These are phyloP conservation scores for Wickerhamiella sergipiensis DNA, from an alignment of 805 yeast species.

Conservation along the genomic window DNA sequence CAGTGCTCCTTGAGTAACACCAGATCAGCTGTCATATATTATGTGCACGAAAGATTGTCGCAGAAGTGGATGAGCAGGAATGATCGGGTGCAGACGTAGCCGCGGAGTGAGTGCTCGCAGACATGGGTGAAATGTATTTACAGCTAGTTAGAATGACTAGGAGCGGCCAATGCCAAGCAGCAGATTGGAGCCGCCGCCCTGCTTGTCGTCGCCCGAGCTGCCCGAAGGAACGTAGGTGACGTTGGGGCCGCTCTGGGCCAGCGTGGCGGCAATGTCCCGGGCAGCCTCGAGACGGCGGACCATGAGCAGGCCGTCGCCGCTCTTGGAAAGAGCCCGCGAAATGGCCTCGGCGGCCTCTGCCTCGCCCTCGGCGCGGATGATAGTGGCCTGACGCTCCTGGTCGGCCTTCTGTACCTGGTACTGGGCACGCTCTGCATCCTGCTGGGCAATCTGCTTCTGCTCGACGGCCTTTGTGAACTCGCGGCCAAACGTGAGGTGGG, in stretches of 20 bases:
- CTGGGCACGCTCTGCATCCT: slow-evolving; percentile 95
- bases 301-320: slow-evolving; percentile 89
- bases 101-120: no score
- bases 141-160: background rate
- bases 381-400: slow-evolving; percentile 89
- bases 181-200: slow-evolving; percentile 17
- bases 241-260: slow-evolving; percentile 61
- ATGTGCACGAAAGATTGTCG: no score
- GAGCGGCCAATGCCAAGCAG: slow-evolving; percentile 23
- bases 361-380: slow-evolving; percentile 97
- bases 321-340: slow-evolving; percentile 80
- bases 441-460: slow-evolving; percentile 98
- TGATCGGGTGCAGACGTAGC: no score
- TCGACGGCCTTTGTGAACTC: slow-evolving; percentile 98
- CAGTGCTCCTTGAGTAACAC: no score
- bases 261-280: slow-evolving; percentile 82
- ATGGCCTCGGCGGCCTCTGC: slow-evolving; percentile 96
- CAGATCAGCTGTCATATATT: no score
- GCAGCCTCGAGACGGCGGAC: slow-evolving; percentile 95
- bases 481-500: slow-evolving; percentile 92
- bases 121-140: background rate
- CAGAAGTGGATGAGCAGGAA: no score
- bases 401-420: slow-evolving; percentile 90
- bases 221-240: slow-evolving; percentile 74
- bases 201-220: slow-evolving; percentile 22